These are phyloP conservation scores for Apiotrichum sp. DNA, from an alignment of 1,284 basidiomycete genomes.

Conservation along the genomic window DNA sequence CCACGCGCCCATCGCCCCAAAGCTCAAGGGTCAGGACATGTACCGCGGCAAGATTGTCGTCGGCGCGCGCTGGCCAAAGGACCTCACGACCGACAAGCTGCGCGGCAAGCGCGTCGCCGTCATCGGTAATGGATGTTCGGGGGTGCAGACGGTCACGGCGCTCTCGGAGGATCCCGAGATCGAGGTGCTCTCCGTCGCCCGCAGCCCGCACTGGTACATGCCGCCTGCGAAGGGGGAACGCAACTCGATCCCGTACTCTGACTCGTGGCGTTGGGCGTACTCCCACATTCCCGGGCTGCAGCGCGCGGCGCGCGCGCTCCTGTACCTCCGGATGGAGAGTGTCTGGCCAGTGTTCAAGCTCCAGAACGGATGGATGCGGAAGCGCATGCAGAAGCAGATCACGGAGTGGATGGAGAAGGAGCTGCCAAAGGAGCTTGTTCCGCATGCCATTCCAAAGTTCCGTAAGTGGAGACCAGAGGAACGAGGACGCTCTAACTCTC, in stretches of 20 bases:
- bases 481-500: not conserved
- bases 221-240: constrained; percentile 1
- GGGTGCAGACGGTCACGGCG: constrained; percentile 23
- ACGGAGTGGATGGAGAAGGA: constrained; percentile 1
- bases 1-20: constrained; percentile 17
- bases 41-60: constrained; percentile 22
- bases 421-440: constrained; percentile 15
- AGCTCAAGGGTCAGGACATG: constrained; percentile 18
- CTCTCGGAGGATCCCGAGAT: constrained; percentile 21
- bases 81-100: not conserved
- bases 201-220: constrained; percentile 22
- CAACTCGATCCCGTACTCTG: constrained; percentile 4
- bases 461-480: constrained; percentile 6
- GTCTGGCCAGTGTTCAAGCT: not conserved
- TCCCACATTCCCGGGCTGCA: not conserved
- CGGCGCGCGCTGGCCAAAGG: constrained; percentile 8
- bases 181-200: constrained; percentile 20
- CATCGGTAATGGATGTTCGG: constrained; percentile 11
- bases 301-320: not conserved
- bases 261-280: not conserved
- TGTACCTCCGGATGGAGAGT: not conserved
- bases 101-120: constrained; percentile 4
- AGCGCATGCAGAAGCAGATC: not conserved
- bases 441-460: constrained; percentile 19
- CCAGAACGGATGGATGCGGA: not conserved